Evolutionary conservation across 495 filamentous ascomycete species (phyloP).

Genomic region (Penicillium cinerascens): DNA sequence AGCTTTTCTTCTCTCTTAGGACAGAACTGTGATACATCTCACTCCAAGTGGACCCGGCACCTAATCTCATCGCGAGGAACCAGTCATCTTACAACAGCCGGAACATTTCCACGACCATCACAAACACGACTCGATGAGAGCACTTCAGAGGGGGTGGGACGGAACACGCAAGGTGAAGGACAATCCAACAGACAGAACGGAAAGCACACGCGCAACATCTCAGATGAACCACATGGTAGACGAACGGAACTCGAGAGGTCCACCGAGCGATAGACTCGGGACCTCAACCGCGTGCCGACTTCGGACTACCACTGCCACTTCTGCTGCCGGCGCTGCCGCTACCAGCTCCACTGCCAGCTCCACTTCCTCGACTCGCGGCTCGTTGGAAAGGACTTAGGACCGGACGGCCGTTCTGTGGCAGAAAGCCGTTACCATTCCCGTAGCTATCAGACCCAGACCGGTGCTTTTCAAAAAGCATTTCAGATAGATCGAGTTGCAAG

Average conservation of each 20-base stretch:
- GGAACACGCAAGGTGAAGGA: slow-evolving; percentile 3
- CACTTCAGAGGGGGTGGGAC: not conserved
- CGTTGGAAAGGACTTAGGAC: slow-evolving; percentile 42
- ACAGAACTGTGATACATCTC: slow-evolving; percentile 24
- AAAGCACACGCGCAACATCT: slow-evolving; percentile 12
- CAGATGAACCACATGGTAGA: slow-evolving; percentile 5
- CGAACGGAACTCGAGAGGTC: not conserved
- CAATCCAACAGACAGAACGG: not conserved
- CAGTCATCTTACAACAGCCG: not conserved
- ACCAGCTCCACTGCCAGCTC: slow-evolving; percentile 45
- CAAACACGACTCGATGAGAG: slow-evolving; percentile 1
- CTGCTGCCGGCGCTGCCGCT: slow-evolving; percentile 43
- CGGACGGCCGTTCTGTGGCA: slow-evolving; percentile 29
- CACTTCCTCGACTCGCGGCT: slow-evolving; percentile 43
- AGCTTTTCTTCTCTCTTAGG: slow-evolving; percentile 21
- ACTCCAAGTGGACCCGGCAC: slow-evolving; percentile 12
- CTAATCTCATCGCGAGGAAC: slow-evolving; percentile 15
- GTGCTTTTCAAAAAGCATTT: slow-evolving; percentile 30
- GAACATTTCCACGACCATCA: slow-evolving; percentile 2
- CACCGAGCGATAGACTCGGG: not conserved
- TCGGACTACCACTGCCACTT: slow-evolving; percentile 46
- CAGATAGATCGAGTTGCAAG: slow-evolving; percentile 35
- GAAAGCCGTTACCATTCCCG: slow-evolving; percentile 29
- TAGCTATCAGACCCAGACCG: slow-evolving; percentile 35
- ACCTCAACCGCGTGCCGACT: slow-evolving; percentile 35